Evolutionary conservation across 2,329 filamentous ascomycete species (phyloP), one percentile per base, ranked within the genome.

Genomic region (Fusarium sp.): DNA sequence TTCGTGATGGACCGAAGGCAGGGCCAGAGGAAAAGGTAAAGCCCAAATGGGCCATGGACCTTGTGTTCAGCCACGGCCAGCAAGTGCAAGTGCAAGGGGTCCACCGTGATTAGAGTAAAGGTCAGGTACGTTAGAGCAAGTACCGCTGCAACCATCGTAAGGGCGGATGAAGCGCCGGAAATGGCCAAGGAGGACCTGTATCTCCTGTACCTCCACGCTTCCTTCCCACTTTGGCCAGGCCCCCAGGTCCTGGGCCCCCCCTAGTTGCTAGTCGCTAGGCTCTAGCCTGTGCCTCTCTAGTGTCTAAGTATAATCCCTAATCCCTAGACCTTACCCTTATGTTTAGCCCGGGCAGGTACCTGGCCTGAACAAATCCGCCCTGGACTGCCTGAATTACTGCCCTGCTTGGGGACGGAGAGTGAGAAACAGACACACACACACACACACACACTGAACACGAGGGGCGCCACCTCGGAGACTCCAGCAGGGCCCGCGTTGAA

Each of bases 41-140:
- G 66, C 56, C 32, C 46, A 64, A 70, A 28, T 28, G 26, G 26
- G 26, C 26, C 26, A 61, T 67, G 57, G 62, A 62, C n/a, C 65
- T 60, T 70, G 68, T 69, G 71, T 73, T 73, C 71, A 73, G 71
- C 71, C 71, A 73, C 65, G 58, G 47, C 56, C 38, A 59, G 54
- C 43, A 59, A 51, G 56, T 48, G 20, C 56, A 51, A 63, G 71
- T 64, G 70, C 70, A 58, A 69, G 59, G 66, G 65, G 66, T 67
- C 66, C 45, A 61, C 56, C 64, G 59, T 70, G 57, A 69, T 64
- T 52, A 40, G 28, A 32, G 28, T 32, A 15, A 7, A 32, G 28
- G 28, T 32, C 28, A 32, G 50, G 50, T 69, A 69, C 66, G 52
- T 51, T 21, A 28, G 50, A 42, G 23, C 49, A 68, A 40, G 66